Evolutionary conservation across 2,329 filamentous ascomycete genomes (phyloP).

Genomic region (Xylaria hypoxylon): DNA sequence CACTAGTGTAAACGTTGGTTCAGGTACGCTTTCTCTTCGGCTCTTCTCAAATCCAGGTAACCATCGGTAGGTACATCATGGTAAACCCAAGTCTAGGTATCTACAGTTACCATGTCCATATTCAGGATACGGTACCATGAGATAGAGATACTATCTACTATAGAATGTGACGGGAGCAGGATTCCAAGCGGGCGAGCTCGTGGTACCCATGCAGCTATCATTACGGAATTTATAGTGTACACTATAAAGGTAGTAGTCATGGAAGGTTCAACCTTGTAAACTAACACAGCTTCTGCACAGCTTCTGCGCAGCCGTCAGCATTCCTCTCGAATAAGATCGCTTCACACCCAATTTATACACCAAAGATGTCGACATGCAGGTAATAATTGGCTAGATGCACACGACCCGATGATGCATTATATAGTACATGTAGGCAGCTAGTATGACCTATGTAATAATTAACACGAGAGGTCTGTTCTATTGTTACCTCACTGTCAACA

Average conservation of each 20-base stretch:
- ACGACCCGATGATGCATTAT: conserved; percentile 23
- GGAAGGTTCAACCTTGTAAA: conserved; percentile 16
- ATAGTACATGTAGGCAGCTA: conserved; percentile 1
- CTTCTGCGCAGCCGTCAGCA: not conserved
- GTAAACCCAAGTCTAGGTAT: not conserved
- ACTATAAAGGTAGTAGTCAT: not conserved
- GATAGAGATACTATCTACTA: not conserved
- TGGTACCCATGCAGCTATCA: not conserved
- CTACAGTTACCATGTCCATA: not conserved
- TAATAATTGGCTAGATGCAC: conserved; percentile 4
- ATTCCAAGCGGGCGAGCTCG: not conserved
- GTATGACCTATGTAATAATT: conserved; percentile 1
- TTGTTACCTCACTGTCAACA: conserved; percentile 11
- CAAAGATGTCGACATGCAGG: not conserved
- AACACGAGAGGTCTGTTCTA: not conserved
- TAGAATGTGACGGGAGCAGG: not conserved
- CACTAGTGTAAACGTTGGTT: conserved; percentile 17
- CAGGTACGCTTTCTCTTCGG: conserved; percentile 13
- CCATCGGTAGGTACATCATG: too few relatives aligned
- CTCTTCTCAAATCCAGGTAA: not conserved
- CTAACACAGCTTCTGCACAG: not conserved
- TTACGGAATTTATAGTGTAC: not conserved
- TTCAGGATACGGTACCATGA: not conserved
- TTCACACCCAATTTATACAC: conserved; percentile 18
- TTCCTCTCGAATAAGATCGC: conserved; percentile 7